Evolutionary conservation across 257 asterid species (phyloP), one percentile per base, ranked within the genome.

Genomic region (Primulina eburnea): DNA sequence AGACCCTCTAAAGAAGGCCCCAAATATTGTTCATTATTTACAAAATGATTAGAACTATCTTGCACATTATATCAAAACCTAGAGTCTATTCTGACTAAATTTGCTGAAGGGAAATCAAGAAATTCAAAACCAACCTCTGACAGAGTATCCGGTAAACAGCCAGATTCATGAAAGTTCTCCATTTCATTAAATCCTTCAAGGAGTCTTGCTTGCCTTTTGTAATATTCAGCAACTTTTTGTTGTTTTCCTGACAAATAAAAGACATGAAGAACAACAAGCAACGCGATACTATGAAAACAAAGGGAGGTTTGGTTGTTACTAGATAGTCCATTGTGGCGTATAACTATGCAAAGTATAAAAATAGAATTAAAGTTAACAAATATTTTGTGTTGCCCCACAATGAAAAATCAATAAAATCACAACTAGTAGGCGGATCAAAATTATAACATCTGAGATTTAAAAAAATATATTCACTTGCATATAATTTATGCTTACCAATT

Each of bases 181-280:
- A 92, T 90, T 83, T 90, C 97, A 76, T 73, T 92, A 80, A 83
- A 90, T 43, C 93, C 93, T 81, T 87, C 85, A 2, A 92, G 86
- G 60, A 92, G 89, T 60, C 87, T 81, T 81, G 87, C 90, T 76
- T 90, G 97, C 77, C 82, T 80, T 80, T 90, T 80, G 88, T 92
- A 92, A 71, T 92, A 92, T 71, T 90, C 95, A 16, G 86, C 86
- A 79, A 92, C 80, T 80, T 81, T 85, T 65, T 83, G 76, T 71
- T 83, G 88, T 62, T 86, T 90, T 82, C 70, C 98, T 92, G 65
- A 62, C 28, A 43, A 6, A 55, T 12, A 7, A 35, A 40, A 57
- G 6, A 61, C 14, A 43, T 18, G 37, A 40, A 33, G 8, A 59
- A 57, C 14, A 60, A 50, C 37, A 47, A 64, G 32, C 50, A 17